Evolutionary conservation across 2,329 filamentous ascomycete genomes (phyloP), one percentile per base, ranked within the genome.

Genomic region (Trichoderma sp.): DNA sequence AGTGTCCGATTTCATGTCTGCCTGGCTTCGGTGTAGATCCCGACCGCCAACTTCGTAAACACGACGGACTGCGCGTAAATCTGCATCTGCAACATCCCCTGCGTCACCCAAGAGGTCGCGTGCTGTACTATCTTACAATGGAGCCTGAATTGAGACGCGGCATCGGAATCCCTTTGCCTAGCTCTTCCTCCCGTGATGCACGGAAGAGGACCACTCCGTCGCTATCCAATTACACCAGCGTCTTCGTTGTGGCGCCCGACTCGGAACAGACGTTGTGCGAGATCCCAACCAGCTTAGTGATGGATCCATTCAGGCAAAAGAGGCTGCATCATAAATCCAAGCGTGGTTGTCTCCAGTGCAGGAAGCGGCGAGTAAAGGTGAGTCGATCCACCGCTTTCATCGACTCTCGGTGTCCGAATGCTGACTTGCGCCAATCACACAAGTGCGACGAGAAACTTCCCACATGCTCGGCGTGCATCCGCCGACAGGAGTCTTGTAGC

Each of bases 341-440:
- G 58, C 58, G 58, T 11, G 58, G 58, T 2, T 59, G 58, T 16
- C 14, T 30, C 37, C 58, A 59, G 16, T 59, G 58, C 24, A 59
- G 34, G 37, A 59, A 59, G 16, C 58, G 58, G n/a, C 24, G 58
- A 59, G 58, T 59, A 59, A 59, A 59, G 37, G 58, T 59, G n/a
- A 18, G 37, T 46, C 7, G 34, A 30, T n/a, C 18, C 39, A n/a
- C n/a, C n/a, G 46, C n/a, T 43, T 49, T 13, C 10, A 24, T 49
- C 5, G n/a, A 49, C 46, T 10, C 5, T 21, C 10, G 46, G 46
- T 24, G 18, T 24, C 7, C 3, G 46, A 49, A 49, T 49, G 46
- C n/a, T 49, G 4, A 49, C 46, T 16, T 24, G 8, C 10, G n/a
- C 8, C 10, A 49, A 21, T 1, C 4, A 13, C n/a, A 49, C n/a